These are phyloP conservation scores for Podospora fimiseda DNA, from an alignment of 495 filamentous ascomycete species.

Conservation along the genomic window DNA sequence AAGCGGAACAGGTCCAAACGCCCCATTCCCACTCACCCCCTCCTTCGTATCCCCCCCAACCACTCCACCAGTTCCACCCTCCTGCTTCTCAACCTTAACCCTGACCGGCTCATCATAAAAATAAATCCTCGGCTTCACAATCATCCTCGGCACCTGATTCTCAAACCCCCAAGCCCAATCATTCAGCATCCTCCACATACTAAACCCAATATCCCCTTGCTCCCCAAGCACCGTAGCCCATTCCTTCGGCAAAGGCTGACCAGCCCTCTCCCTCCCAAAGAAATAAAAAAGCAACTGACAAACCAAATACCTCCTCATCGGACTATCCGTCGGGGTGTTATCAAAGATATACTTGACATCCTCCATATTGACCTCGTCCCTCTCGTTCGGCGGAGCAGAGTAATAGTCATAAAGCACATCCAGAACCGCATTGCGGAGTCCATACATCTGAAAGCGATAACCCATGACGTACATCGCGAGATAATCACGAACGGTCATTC, in stretches of 20 bases:
- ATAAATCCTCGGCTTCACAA: slow-evolving; percentile 14
- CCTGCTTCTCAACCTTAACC: not conserved
- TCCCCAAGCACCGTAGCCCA: slow-evolving; percentile 13
- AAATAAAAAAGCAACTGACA: slow-evolving; percentile 21
- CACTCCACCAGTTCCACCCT: not conserved
- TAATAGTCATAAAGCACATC: slow-evolving; percentile 17
- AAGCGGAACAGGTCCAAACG: no score
- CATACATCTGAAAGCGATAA: slow-evolving; percentile 16
- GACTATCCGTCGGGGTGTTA: slow-evolving; percentile 13
- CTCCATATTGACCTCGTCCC: slow-evolving; percentile 7
- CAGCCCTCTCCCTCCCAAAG: slow-evolving; percentile 12
- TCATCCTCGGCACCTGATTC: slow-evolving; percentile 21
- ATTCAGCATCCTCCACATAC: slow-evolving; percentile 20
- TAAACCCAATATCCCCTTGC: slow-evolving; percentile 6
- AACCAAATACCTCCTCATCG: slow-evolving; percentile 20
- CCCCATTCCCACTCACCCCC: no score
- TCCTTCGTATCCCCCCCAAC: no score
- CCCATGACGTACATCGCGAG: slow-evolving; percentile 25
- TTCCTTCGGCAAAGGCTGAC: slow-evolving; percentile 7
- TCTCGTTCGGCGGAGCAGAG: slow-evolving; percentile 6
- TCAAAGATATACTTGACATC: slow-evolving; percentile 23
- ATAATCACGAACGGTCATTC: slow-evolving; percentile 20
- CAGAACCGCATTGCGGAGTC: slow-evolving; percentile 17
- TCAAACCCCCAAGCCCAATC: slow-evolving; percentile 28
- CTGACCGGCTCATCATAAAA: slow-evolving; percentile 20